These are phyloP conservation scores for Parathielavia hyrcaniae DNA, from an alignment of 495 filamentous ascomycete genomes.

Conservation along the genomic window DNA sequence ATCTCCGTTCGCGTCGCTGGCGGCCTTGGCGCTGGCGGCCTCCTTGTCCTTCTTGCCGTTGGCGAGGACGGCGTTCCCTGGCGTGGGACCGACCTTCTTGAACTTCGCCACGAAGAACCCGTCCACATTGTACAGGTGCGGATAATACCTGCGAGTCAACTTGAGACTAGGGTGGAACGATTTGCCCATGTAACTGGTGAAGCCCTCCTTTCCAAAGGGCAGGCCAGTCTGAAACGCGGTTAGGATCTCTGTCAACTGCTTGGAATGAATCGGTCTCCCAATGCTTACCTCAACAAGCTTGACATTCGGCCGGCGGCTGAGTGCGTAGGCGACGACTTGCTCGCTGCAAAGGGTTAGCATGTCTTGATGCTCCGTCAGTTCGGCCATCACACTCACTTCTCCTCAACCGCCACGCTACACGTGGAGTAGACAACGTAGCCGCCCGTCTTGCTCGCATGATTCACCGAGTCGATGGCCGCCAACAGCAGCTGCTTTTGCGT, in stretches of 20 bases:
- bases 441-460: constrained; percentile 60
- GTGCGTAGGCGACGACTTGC: constrained; percentile 84
- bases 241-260: constrained; percentile 1
- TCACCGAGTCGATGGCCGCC: constrained; percentile 88
- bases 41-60: constrained; percentile 35
- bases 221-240: constrained; percentile 56
- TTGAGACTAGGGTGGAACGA: constrained; percentile 80
- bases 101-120: constrained; percentile 98
- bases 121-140: constrained; percentile 92
- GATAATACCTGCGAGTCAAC: constrained; percentile 83
- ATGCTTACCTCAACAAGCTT: constrained; percentile 63
- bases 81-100: constrained; percentile 79
- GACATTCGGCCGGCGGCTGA: constrained; percentile 86
- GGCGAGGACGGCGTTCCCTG: constrained; percentile 47
- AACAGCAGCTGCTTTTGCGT: constrained; percentile 90
- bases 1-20: constrained; percentile 31
- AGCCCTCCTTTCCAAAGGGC: constrained; percentile 87
- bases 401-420: constrained; percentile 45
- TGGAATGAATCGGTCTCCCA: background rate
- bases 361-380: constrained; percentile 33
- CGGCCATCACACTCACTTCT: constrained; percentile 27
- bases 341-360: constrained; percentile 74
- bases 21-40: constrained; percentile 14
- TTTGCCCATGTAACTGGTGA: constrained; percentile 81
- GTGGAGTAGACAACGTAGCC: constrained; percentile 95